Evolutionary conservation across 2,329 filamentous ascomycete species (phyloP).

Genomic region (Aquanectria penicillioides): DNA sequence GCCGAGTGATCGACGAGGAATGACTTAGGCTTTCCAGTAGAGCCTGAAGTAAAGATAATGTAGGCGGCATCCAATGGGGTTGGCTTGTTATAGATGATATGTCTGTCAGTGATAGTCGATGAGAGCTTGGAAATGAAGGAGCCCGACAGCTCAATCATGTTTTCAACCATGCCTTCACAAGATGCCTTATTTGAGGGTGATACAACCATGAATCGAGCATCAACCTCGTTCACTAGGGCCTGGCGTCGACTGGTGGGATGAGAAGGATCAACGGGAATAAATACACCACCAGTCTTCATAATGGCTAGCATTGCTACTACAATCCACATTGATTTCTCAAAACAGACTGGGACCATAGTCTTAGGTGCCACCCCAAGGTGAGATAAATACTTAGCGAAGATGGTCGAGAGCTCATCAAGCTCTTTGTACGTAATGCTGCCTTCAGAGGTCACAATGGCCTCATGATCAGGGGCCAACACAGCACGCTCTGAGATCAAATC

Average conservation of each 20-base stretch:
- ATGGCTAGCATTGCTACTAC: slow-evolving; percentile 45
- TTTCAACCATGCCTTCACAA: neutral
- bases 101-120: neutral
- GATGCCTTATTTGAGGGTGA: neutral
- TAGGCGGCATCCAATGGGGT: slow-evolving; percentile 23
- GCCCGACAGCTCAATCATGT: neutral
- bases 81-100: neutral
- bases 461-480: slow-evolving; percentile 12
- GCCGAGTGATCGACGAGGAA: slow-evolving; percentile 47
- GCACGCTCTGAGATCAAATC: slow-evolving; percentile 27
- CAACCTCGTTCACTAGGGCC: neutral
- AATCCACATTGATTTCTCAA: slow-evolving; percentile 25
- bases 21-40: slow-evolving; percentile 64
- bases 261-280: slow-evolving; percentile 48
- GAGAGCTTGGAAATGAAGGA: neutral
- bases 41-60: slow-evolving; percentile 66
- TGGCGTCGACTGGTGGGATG: slow-evolving; percentile 41
- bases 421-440: slow-evolving; percentile 34
- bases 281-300: slow-evolving; percentile 45
- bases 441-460: slow-evolving; percentile 37
- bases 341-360: slow-evolving; percentile 15
- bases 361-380: slow-evolving; percentile 2
- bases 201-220: neutral
- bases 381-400: slow-evolving; percentile 4
- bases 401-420: slow-evolving; percentile 15